phyloP scores from a whole-genome alignment of 805 yeast species.

The Kodamaea kaohsiungensis region DNA sequence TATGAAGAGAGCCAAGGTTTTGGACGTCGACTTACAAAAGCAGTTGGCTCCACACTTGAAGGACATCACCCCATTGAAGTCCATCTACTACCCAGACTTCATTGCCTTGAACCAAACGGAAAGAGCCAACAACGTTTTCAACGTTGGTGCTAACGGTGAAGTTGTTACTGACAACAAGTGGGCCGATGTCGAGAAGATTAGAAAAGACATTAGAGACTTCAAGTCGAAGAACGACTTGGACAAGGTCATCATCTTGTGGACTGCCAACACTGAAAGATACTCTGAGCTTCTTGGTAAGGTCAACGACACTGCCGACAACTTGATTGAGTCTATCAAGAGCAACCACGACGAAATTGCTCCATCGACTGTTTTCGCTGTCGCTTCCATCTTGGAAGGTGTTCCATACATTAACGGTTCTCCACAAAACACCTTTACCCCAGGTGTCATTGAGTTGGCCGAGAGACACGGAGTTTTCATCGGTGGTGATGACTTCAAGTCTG shows the following conservation, averaged over 20 bases:
- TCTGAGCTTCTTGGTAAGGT: conserved; percentile 76
- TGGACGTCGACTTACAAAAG: conserved; percentile 81
- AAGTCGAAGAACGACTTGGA: conserved; percentile 72
- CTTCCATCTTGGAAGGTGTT: conserved; percentile 81
- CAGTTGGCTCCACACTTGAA: conserved; percentile 67
- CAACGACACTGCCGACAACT: conserved; percentile 84
- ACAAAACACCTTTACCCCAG: conserved; percentile 96
- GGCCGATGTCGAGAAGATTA: conserved; percentile 84
- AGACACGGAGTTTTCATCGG: conserved; percentile 75
- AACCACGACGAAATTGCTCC: conserved; percentile 88
- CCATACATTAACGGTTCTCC: conserved; percentile 97
- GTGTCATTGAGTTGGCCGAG: conserved; percentile 88
- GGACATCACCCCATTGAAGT: conserved; percentile 68
- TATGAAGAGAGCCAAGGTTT: conserved; percentile 81
- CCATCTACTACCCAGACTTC: conserved; percentile 93
- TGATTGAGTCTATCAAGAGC: conserved; percentile 68
- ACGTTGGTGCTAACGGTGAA: conserved; percentile 52
- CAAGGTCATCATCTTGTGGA: conserved; percentile 90
- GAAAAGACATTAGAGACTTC: conserved; percentile 80
- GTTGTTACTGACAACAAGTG: conserved; percentile 67
- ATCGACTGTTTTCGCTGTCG: conserved; percentile 92
- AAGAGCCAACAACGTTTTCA: conserved; percentile 85
- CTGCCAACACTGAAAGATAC: conserved; percentile 95
- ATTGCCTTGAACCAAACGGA: conserved; percentile 93
- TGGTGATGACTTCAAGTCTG: conserved; percentile 96